These are phyloP conservation scores for Stagonosporopsis cucurbitacearum DNA, from an alignment of 2,329 filamentous ascomycete genomes.

Conservation along the genomic window DNA sequence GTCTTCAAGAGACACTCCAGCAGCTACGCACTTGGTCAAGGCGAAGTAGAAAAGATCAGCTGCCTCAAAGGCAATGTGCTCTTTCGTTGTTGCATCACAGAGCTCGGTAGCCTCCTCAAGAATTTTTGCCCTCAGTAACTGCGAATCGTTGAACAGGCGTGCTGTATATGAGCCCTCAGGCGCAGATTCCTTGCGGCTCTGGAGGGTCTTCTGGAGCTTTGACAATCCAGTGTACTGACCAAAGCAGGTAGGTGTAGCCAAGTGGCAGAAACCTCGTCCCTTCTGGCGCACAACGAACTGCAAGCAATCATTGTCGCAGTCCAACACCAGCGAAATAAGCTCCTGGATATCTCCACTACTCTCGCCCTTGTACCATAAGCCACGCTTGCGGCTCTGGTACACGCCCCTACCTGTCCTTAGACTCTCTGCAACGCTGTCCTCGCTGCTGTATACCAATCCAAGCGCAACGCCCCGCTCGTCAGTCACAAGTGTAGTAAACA, in stretches of 20 bases:
- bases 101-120: constrained; percentile 98
- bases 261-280: constrained; percentile 89
- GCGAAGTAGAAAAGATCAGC: constrained; percentile 97
- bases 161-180: constrained; percentile 93
- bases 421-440: constrained; percentile 87
- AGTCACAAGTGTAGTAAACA: constrained; percentile 89
- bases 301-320: constrained; percentile 93
- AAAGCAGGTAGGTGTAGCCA: constrained; percentile 91
- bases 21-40: constrained; percentile 83
- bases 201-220: constrained; percentile 84
- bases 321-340: constrained; percentile 80
- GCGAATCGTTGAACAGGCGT: constrained; percentile 87
- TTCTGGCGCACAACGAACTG: constrained; percentile 90
- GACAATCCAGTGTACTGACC: constrained; percentile 82
- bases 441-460: constrained; percentile 92
- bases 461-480: constrained; percentile 85
- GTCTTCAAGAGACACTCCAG: constrained; percentile 84
- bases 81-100: constrained; percentile 80
- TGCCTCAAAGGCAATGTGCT: constrained; percentile 91
- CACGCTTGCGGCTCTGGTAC: constrained; percentile 94
- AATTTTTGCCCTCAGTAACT: constrained; percentile 91
- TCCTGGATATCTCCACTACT: constrained; percentile 94
- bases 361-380: constrained; percentile 95
- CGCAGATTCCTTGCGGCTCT: constrained; percentile 80
- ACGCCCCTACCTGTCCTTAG: constrained; percentile 82